Percentiles rank a stretch among this genome's conserved stretches.
Conservation (phyloP, 495 filamentous ascomycete species). For the Daldinia decipiens region DNA sequence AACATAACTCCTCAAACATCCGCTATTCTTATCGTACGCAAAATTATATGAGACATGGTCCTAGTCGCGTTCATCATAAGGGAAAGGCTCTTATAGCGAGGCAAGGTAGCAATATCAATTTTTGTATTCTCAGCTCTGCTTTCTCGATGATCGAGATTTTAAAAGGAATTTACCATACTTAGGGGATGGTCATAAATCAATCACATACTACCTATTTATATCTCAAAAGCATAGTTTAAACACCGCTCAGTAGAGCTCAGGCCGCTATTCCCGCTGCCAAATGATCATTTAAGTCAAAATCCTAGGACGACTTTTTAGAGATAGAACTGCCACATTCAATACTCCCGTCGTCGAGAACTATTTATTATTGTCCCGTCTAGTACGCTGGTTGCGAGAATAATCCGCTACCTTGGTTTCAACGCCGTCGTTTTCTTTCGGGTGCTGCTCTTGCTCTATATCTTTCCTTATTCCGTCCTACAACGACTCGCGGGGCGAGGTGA, state of each 20-base stretch:
- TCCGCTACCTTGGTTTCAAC: no score
- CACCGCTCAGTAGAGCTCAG: no score
- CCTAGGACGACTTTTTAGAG: neutral
- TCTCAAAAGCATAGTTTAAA: neutral
- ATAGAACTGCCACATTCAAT: neutral
- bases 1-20: neutral
- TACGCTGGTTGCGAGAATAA: no score
- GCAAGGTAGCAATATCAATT: no score
- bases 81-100: neutral
- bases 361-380: neutral
- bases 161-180: no score
- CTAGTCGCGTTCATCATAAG: neutral
- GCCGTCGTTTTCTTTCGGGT: no score
- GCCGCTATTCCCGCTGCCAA: neutral
- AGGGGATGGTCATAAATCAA: no score
- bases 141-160: no score
- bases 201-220: neutral
- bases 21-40: neutral
- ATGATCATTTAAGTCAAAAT: neutral
- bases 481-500: no score
- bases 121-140: no score
- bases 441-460: no score
- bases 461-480: no score
- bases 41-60: neutral
- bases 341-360: neutral